A percentile compares a stretch with the other conserved stretches of the same genome.
Conservation (phyloP, 177 flowering plant species). For the Vitis hybrid region DNA sequence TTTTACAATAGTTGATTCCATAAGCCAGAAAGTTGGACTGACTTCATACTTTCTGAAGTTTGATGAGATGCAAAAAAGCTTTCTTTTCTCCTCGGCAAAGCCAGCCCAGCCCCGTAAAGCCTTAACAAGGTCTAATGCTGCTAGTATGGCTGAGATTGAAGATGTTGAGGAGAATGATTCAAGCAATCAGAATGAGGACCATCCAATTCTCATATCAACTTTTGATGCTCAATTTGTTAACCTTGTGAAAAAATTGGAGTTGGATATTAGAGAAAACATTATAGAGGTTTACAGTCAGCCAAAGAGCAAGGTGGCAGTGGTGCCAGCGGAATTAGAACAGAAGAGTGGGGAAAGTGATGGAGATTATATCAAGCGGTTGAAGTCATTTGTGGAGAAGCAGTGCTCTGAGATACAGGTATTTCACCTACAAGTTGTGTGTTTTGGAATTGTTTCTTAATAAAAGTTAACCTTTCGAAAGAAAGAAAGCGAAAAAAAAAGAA, state of each 20-base stretch:
- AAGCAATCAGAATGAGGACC: constrained; percentile 47
- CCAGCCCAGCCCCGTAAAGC: constrained; percentile 55
- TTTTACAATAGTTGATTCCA: constrained; percentile 70
- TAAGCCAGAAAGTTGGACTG: constrained; percentile 88
- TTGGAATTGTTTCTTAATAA: background rate
- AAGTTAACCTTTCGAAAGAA: background rate
- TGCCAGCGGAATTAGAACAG: constrained; percentile 88
- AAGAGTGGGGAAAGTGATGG: constrained; percentile 68
- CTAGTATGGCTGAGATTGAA: constrained; percentile 74
- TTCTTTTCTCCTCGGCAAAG: constrained; percentile 46
- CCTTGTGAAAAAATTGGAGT: constrained; percentile 63
- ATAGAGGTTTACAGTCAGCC: constrained; percentile 82
- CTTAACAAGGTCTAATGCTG: constrained; percentile 69
- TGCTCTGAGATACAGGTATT: constrained; percentile 92
- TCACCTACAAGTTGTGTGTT: background rate
- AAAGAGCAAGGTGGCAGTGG: constrained; percentile 73
- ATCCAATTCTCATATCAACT: constrained; percentile 60
- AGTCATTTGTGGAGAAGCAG: constrained; percentile 79
- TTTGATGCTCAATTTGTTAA: constrained; percentile 66
- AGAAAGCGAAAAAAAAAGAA: background rate
- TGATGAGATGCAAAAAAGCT: constrained; percentile 83
- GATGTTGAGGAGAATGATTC: constrained; percentile 46
- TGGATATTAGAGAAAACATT: constrained; percentile 68
- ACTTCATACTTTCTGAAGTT: constrained; percentile 74
- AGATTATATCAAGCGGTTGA: constrained; percentile 77